Evolutionary conservation across 108 stramenopile genomes (phyloP).

Genomic region (Cyclotella kingstonii): DNA sequence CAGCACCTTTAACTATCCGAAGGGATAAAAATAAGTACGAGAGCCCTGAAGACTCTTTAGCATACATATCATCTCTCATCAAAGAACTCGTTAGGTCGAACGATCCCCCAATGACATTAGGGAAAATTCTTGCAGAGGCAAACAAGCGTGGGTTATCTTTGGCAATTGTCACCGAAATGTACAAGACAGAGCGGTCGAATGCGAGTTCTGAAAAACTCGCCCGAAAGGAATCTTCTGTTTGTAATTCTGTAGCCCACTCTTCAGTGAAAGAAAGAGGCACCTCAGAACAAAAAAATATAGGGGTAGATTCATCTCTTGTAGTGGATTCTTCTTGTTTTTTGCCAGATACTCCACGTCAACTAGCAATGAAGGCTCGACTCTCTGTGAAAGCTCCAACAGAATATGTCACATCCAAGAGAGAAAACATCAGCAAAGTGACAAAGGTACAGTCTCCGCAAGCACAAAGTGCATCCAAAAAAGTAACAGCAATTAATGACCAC

Average conservation of each 20-base stretch:
- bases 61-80: conserved; percentile 14
- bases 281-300: neutral
- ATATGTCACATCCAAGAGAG: too few species aligned
- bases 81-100: conserved; percentile 19
- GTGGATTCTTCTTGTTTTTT: too few species aligned
- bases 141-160: conserved; percentile 25
- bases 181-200: conserved; percentile 31
- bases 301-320: too few species aligned
- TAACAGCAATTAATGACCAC: too few species aligned
- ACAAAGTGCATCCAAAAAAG: neutral
- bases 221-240: neutral
- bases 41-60: conserved; percentile 1
- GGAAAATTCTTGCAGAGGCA: conserved; percentile 34
- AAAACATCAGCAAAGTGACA: too few species aligned
- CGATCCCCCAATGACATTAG: conserved; percentile 18
- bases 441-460: neutral
- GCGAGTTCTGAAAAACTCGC: conserved; percentile 8
- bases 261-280: neutral
- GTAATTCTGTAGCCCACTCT: neutral
- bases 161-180: conserved; percentile 28
- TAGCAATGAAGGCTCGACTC: too few species aligned
- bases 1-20: neutral
- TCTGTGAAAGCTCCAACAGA: too few species aligned
- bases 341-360: too few species aligned
- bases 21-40: neutral